Evolutionary conservation across 495 filamentous ascomycete genomes (phyloP).

Genomic region (Hypoxylon lenormandii): DNA sequence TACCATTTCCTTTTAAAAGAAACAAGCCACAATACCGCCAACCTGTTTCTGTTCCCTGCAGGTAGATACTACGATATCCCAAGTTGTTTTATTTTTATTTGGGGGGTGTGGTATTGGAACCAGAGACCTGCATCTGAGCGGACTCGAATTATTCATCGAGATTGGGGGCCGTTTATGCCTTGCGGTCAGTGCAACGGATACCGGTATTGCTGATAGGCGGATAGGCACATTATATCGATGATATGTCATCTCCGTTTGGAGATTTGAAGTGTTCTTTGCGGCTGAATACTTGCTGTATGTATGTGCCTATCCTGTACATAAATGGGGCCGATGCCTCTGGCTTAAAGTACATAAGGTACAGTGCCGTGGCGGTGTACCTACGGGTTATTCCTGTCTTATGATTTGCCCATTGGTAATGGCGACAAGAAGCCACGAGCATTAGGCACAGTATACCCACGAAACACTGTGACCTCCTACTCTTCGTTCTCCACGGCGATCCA

Average conservation of each 20-base stretch:
- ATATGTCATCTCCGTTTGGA: constrained; percentile 27
- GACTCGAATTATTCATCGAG: background rate
- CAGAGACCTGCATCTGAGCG: background rate
- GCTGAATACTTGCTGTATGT: constrained; percentile 26
- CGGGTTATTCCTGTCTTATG: constrained; percentile 2
- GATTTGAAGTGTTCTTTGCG: constrained; percentile 12
- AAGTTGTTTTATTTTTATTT: constrained; percentile 4
- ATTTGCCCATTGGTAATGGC: background rate
- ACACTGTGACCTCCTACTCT: background rate
- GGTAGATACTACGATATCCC: too few species aligned
- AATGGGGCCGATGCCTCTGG: constrained; percentile 2
- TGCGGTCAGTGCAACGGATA: constrained; percentile 13
- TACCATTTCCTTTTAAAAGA: constrained; percentile 27
- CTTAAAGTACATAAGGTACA: background rate
- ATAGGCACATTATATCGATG: constrained; percentile 28
- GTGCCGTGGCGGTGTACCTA: constrained; percentile 21
- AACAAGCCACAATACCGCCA: constrained; percentile 1
- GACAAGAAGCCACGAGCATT: background rate
- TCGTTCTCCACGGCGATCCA: background rate
- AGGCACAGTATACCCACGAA: background rate
- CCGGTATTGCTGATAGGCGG: constrained; percentile 20
- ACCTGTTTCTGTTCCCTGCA: background rate
- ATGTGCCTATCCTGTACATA: constrained; percentile 23
- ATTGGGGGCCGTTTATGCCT: constrained; percentile 25
- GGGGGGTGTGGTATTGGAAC: background rate